Evolutionary conservation across 306 rosid species (phyloP), one percentile per base, ranked within the genome.

Genomic region (Chamaecrista fasciculata): DNA sequence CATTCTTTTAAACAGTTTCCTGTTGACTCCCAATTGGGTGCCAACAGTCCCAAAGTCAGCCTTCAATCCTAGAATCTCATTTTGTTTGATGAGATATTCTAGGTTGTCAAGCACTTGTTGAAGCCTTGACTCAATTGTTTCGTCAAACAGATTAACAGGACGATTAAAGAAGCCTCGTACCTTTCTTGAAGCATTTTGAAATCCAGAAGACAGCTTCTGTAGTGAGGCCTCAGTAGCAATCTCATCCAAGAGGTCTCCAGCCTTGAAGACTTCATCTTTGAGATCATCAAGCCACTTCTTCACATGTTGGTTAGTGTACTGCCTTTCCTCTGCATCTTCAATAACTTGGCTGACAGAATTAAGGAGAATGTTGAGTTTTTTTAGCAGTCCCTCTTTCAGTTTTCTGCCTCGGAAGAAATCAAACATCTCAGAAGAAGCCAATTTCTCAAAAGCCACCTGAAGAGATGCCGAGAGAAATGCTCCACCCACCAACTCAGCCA

Each of bases 251-350:
- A 57, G 18, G 42, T 57, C 62, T 1, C n/a, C 40, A 11, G 62
- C 62, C 15, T 28, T 57, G 4, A n/a, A 57, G 24, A 57, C 62
- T 28, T 7, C 23, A 15, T 57, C 14, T 29, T n/a, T 57, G 24
- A 57, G 62, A 40, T 8, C 42, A 4, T 29, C 62, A 29, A 57
- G 62, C 62, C 62, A 57, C 42, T 29, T 4, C 40, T 57, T 57
- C 24, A 57, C 62, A n/a, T 9, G 6, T 2, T 1, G 42, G 19
- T 29, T 33, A n/a, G 23, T 29, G 4, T 57, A 57, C 36, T 57
- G 42, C 23, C 21, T 57, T 29, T 57, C 42, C 62, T 57, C 62
- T 29, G 62, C 62, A 57, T 57, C 42, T 57, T 57, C 42, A 29
- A 57, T 8, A n/a, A 57, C 36, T 9, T 29, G 37, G 14, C 16